These are phyloP conservation scores for Lactarius psammicola DNA, from an alignment of 768 basidiomycete species.

Conservation along the genomic window DNA sequence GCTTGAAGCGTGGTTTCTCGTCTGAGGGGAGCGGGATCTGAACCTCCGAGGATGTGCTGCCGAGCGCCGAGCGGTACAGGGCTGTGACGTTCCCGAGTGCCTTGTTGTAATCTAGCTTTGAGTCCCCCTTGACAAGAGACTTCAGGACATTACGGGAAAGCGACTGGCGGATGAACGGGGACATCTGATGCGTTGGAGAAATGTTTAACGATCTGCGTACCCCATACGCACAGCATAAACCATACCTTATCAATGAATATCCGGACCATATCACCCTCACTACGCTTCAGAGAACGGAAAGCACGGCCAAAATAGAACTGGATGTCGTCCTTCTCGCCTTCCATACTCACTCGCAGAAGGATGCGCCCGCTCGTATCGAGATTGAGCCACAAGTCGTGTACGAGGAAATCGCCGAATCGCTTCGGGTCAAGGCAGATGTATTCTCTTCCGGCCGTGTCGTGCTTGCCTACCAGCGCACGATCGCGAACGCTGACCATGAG, in stretches of 20 bases:
- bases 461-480: slow-evolving; percentile 86
- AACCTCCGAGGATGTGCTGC: slow-evolving; percentile 63
- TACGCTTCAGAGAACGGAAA: slow-evolving; percentile 89
- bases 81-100: slow-evolving; percentile 79
- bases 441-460: slow-evolving; percentile 86
- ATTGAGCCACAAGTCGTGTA: slow-evolving; percentile 91
- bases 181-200: slow-evolving; percentile 67
- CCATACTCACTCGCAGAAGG: slow-evolving; percentile 91
- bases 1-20: slow-evolving; percentile 75
- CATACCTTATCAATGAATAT: slow-evolving; percentile 95
- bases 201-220: background rate
- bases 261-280: slow-evolving; percentile 93
- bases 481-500: slow-evolving; percentile 94
- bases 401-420: slow-evolving; percentile 82
- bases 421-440: slow-evolving; percentile 91
- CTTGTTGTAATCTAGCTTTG: slow-evolving; percentile 83
- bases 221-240: background rate
- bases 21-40: slow-evolving; percentile 70
- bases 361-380: slow-evolving; percentile 85
- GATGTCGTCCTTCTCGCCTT: slow-evolving; percentile 97
- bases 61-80: slow-evolving; percentile 77
- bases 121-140: slow-evolving; percentile 64
- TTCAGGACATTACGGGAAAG: slow-evolving; percentile 76
- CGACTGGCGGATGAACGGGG: slow-evolving; percentile 86
- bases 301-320: slow-evolving; percentile 96